Conservation (phyloP, 2,329 filamentous ascomycete species). For the Blastomyces parvus region DNA sequence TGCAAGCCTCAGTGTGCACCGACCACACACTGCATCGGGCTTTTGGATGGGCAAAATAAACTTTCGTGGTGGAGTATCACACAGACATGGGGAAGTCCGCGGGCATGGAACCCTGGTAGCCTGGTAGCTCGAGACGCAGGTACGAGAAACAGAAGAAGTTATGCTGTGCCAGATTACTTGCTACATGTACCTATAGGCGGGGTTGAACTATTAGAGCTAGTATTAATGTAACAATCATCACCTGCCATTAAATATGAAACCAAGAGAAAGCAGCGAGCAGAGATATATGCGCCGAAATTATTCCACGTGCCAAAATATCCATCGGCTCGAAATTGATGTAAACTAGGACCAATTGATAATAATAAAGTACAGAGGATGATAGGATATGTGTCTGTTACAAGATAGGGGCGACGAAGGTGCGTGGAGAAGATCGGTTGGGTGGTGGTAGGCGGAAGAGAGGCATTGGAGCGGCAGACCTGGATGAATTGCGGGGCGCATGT, state of each 20-base stretch:
- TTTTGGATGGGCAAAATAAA: background rate
- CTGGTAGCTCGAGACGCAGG: conserved; percentile 1
- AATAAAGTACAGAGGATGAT: background rate
- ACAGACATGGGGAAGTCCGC: background rate
- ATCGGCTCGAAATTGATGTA: background rate
- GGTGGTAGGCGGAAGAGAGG: background rate
- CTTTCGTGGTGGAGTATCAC: background rate
- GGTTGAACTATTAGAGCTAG: background rate
- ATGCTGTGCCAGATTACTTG: background rate
- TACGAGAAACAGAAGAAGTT: background rate
- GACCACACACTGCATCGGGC: too few relatives aligned
- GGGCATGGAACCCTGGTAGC: background rate
- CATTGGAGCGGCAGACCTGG: background rate
- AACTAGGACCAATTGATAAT: background rate
- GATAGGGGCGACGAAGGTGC: background rate
- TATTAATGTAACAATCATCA: background rate
- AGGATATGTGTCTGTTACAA: background rate
- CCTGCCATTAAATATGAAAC: background rate
- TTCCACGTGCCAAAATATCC: background rate
- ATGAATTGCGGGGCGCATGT: background rate
- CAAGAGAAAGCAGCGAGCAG: background rate
- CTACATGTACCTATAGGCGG: background rate
- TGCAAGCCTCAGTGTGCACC: background rate
- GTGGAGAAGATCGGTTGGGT: background rate
- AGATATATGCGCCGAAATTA: background rate